Percentiles rank a stretch among this genome's conserved stretches.
Conservation (phyloP, 805 yeast genomes). For the Wickerhamomyces subpelliculosus region DNA sequence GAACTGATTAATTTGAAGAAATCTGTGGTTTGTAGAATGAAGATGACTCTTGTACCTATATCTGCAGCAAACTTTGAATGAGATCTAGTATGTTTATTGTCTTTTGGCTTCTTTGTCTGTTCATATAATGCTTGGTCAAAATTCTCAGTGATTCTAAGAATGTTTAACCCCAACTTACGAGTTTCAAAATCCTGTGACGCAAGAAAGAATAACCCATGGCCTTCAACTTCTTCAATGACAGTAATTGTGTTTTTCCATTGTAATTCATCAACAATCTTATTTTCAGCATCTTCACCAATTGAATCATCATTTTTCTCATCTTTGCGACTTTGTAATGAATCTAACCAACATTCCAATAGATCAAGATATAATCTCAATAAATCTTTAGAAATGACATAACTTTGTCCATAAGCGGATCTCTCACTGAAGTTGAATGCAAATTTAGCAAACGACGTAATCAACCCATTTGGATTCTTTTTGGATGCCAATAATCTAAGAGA, state of each 20-base stretch:
- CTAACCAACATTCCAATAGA: slow-evolving; percentile 75
- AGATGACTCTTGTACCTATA: slow-evolving; percentile 68
- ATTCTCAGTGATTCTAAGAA: slow-evolving; percentile 71
- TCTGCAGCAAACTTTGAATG: slow-evolving; percentile 72
- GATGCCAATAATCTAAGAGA: slow-evolving; percentile 64
- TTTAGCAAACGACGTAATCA: slow-evolving; percentile 71
- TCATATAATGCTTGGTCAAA: slow-evolving; percentile 80
- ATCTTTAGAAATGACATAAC: slow-evolving; percentile 53
- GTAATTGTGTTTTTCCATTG: slow-evolving; percentile 78
- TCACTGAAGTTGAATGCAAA: slow-evolving; percentile 78
- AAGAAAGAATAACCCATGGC: slow-evolving; percentile 86
- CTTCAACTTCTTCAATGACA: slow-evolving; percentile 90
- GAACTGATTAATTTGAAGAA: slow-evolving; percentile 53
- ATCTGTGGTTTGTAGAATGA: slow-evolving; percentile 66
- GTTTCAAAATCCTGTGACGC: slow-evolving; percentile 80
- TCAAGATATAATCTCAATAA: slow-evolving; percentile 70
- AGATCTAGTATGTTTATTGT: slow-evolving; percentile 37
- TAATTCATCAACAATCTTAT: slow-evolving; percentile 46
- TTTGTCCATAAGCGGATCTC: slow-evolving; percentile 51
- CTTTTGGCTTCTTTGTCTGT: slow-evolving; percentile 24
- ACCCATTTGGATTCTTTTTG: slow-evolving; percentile 58
- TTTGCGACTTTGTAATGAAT: slow-evolving; percentile 42
- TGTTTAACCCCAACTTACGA: slow-evolving; percentile 67
- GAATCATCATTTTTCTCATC: slow-evolving; percentile 2
- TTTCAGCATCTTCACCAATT: slow-evolving; percentile 13